phyloP scores from a whole-genome alignment of 768 basidiomycete species.

The Imleria badia region DNA sequence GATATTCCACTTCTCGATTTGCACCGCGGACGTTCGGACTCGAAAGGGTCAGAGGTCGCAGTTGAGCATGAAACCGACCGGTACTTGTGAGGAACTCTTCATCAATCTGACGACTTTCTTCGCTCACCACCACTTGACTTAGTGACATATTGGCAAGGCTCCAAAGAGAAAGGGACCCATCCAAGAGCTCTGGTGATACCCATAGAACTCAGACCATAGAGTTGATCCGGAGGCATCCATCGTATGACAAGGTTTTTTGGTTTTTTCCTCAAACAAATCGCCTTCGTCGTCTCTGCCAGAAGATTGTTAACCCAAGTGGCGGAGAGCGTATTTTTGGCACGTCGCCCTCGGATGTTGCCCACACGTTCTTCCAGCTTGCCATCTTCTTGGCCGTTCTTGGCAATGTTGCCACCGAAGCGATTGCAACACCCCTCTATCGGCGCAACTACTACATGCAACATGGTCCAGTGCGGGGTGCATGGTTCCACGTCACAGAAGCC shows the following conservation, averaged over 20 bases:
- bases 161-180: conserved; percentile 52
- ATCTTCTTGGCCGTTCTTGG: conserved; percentile 76
- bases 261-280: conserved; percentile 77
- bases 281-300: conserved; percentile 76
- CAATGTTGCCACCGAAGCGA: conserved; percentile 79
- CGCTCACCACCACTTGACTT: background rate
- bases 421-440: conserved; percentile 84
- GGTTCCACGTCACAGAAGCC: conserved; percentile 85
- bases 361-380: conserved; percentile 72
- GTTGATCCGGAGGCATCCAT: conserved; percentile 85
- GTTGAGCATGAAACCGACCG: conserved; percentile 66
- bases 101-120: background rate
- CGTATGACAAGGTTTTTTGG: conserved; percentile 90
- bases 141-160: conserved; percentile 72
- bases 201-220: conserved; percentile 73
- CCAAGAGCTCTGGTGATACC: conserved; percentile 60
- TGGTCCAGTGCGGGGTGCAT: conserved; percentile 62
- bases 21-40: conserved; percentile 35
- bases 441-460: conserved; percentile 61
- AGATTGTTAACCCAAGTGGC: conserved; percentile 75
- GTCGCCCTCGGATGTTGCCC: conserved; percentile 59
- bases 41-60: conserved; percentile 26
- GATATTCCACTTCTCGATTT: conserved; percentile 64
- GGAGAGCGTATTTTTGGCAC: conserved; percentile 85
- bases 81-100: conserved; percentile 54